These are phyloP conservation scores for Rhizophora apiculata DNA, from an alignment of 345 rosid genomes.

Conservation along the genomic window DNA sequence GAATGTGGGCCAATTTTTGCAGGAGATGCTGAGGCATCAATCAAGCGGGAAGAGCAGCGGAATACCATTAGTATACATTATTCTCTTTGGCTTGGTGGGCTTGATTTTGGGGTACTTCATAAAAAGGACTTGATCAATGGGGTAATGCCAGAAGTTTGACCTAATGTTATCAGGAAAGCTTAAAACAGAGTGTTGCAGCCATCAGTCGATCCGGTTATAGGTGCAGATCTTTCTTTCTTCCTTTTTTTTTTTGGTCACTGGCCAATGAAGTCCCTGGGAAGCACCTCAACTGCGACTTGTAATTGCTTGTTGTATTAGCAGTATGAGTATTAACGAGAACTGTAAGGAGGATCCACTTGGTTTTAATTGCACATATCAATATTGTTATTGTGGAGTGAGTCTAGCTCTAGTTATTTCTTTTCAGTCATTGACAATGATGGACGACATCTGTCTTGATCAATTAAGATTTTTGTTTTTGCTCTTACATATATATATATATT, in stretches of 20 bases:
- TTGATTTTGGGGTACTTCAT: conserved; percentile 68
- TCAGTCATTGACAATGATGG: too few species aligned
- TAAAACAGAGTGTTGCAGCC: conserved; percentile 20
- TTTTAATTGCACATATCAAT: neutral
- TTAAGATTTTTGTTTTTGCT: too few species aligned
- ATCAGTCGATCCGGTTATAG: conserved; percentile 20
- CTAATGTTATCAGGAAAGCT: conserved; percentile 13
- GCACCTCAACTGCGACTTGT: conserved; percentile 20
- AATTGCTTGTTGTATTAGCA: conserved; percentile 5
- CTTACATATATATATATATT: too few species aligned
- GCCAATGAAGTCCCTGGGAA: conserved; percentile 16
- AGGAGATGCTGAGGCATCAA: conserved; percentile 61
- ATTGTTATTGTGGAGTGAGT: neutral
- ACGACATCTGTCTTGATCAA: too few species aligned
- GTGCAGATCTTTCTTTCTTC: conserved; percentile 16
- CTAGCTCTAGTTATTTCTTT: too few species aligned
- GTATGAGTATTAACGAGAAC: neutral
- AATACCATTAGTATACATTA: conserved; percentile 44
- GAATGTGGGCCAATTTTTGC: conserved; percentile 19
- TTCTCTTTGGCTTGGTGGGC: conserved; percentile 70
- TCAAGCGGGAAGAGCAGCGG: conserved; percentile 39
- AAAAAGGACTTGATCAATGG: conserved; percentile 49
- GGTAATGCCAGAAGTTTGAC: neutral
- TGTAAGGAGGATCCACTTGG: neutral
- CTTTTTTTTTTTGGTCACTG: conserved; percentile 15